These are phyloP conservation scores for Euphorbia tirucalli DNA, from an alignment of 345 rosid species.

Conservation along the genomic window DNA sequence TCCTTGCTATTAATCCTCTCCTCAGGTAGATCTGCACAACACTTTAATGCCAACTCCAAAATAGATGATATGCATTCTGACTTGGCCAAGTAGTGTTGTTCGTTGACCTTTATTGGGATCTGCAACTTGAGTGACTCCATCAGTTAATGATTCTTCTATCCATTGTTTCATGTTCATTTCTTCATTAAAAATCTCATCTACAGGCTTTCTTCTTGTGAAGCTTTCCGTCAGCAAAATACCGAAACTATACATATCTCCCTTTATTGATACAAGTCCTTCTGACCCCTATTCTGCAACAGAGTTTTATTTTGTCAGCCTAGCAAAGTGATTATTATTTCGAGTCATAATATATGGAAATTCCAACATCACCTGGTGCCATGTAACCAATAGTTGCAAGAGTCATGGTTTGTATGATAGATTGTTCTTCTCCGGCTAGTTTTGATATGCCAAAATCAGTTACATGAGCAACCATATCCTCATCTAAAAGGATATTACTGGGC, in stretches of 20 bases:
- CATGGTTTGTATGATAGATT: neutral
- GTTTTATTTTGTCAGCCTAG: neutral
- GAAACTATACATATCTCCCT: neutral
- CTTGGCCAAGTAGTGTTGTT: too few species aligned
- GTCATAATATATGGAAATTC: neutral
- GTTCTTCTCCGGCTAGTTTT: neutral
- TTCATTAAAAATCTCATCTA: neutral
- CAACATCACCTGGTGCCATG: constrained; percentile 13
- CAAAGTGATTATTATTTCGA: neutral
- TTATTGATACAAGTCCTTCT: neutral
- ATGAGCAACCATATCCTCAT: too few species aligned
- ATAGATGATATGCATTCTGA: too few species aligned
- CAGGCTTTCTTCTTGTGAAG: neutral
- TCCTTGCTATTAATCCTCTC: too few species aligned
- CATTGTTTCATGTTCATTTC: neutral
- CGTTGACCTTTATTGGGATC: neutral
- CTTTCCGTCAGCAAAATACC: constrained; percentile 1
- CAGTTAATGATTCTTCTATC: neutral
- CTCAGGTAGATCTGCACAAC: too few species aligned
- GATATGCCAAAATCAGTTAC: too few species aligned
- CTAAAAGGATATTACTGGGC: too few species aligned
- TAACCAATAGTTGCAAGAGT: constrained; percentile 5
- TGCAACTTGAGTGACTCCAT: neutral
- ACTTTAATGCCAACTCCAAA: too few species aligned
- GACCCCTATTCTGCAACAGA: neutral